Percentiles rank a stretch among this genome's conserved stretches.
Evolutionary conservation across 2,329 filamentous ascomycete species (phyloP).

Genomic region (Exophiala viscosa): DNA sequence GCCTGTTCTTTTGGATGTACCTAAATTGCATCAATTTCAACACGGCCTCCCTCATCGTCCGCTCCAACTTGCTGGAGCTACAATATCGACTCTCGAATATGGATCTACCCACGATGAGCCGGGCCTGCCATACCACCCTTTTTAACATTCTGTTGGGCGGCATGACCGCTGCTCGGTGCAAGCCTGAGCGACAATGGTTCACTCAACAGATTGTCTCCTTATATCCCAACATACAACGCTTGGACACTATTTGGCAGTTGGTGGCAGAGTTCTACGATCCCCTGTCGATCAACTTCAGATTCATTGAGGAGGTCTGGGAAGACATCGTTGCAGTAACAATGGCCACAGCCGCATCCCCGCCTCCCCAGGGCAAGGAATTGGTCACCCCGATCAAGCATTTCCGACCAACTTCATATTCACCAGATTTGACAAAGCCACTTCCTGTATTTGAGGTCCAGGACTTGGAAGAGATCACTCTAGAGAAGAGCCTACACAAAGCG

Average conservation of each 20-base stretch:
- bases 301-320: slow-evolving; percentile 14
- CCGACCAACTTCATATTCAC: neutral
- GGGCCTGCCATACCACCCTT: slow-evolving; percentile 6
- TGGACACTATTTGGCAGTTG: slow-evolving; percentile 14
- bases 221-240: slow-evolving; percentile 11
- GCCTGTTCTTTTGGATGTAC: slow-evolving; percentile 18
- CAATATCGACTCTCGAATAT: slow-evolving; percentile 15
- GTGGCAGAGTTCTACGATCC: slow-evolving; percentile 21
- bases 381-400: neutral
- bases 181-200: slow-evolving; percentile 17
- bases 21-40: slow-evolving; percentile 22
- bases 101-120: slow-evolving; percentile 7
- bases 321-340: slow-evolving; percentile 3
- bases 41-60: slow-evolving; percentile 12
- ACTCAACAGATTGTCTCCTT: slow-evolving; percentile 3
- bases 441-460: neutral
- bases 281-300: slow-evolving; percentile 8
- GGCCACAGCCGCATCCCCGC: too few species aligned
- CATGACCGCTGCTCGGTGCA: slow-evolving; percentile 2
- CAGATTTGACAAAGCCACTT: neutral
- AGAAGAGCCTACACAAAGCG: neutral
- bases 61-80: slow-evolving; percentile 13
- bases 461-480: neutral
- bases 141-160: slow-evolving; percentile 21
- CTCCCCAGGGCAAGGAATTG: neutral